Conservation (phyloP, 2,329 filamentous ascomycete species). For the Juglanconis juglandina region DNA sequence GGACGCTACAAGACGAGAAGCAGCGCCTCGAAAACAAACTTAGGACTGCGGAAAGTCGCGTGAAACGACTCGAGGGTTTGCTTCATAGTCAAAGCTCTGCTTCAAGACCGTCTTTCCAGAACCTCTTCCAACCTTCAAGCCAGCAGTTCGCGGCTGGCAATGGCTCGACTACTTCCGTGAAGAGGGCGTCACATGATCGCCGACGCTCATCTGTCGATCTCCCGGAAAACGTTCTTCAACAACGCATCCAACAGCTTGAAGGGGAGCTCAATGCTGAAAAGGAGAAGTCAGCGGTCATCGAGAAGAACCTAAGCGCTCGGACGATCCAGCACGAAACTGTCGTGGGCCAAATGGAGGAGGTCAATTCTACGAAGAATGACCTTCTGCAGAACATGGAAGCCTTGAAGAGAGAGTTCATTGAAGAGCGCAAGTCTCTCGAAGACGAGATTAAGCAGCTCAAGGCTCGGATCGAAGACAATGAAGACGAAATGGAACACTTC, state of each 20-base stretch:
- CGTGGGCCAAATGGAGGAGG: constrained; percentile 74
- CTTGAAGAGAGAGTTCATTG: constrained; percentile 80
- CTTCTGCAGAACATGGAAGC: constrained; percentile 93
- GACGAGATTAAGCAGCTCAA: constrained; percentile 74
- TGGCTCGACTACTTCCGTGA: constrained; percentile 47
- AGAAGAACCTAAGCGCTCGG: constrained; percentile 64
- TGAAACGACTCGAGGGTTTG: constrained; percentile 86
- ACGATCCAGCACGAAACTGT: constrained; percentile 57
- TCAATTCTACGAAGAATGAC: constrained; percentile 87
- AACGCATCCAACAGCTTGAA: constrained; percentile 64
- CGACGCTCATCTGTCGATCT: constrained; percentile 37
- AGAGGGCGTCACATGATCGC: constrained; percentile 39
- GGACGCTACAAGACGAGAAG: constrained; percentile 80
- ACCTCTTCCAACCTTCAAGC: constrained; percentile 50
- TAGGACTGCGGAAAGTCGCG: constrained; percentile 81
- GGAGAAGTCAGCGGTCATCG: constrained; percentile 61
- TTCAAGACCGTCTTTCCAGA: constrained; percentile 50
- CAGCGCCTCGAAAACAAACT: constrained; percentile 68
- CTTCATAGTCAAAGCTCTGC: constrained; percentile 75
- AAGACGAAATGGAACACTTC: constrained; percentile 86
- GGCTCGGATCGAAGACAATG: constrained; percentile 77
- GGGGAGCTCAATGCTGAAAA: constrained; percentile 72
- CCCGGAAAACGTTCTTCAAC: constrained; percentile 38
- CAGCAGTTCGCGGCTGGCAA: constrained; percentile 46
- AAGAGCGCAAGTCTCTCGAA: constrained; percentile 79